Base-by-base conservation (phyloP, 2,329 filamentous ascomycete genomes). In the Davidsoniella australis region DNA sequence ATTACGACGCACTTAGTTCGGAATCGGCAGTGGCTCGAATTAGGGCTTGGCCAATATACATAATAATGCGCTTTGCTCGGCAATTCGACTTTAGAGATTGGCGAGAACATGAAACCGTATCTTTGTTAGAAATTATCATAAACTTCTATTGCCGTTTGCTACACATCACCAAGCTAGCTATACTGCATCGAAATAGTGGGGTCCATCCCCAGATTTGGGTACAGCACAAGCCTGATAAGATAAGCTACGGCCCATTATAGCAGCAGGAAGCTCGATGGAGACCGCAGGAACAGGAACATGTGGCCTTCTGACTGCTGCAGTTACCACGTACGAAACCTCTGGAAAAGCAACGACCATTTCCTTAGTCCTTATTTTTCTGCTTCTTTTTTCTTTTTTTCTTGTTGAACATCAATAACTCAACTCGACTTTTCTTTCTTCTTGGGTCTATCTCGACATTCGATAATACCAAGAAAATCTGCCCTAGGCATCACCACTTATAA, bases 221-320 rank as follows among this genome's bases (percentile, higher is more conserved):
- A 33, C 8, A 33, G 29, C 29, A 33, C 41, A 17, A 4, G 24
- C 9, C n/a, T 14, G 43, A 45, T 45, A 45, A 45, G 44, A 46
- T 46, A 46, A 46, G 44, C 44, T 5, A 16, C 23, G 29, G 18
- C 16, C 18, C 39, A 9, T 12, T n/a, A 45, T 45, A 45, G 29
- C 23, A 45, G 23, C 23, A 33, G 9, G 8, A 33, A 33, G 29
- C 29, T 33, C 4, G 29, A 33, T 33, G 29, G 29, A 12, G 29
- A 43, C 18, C 6, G 18, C 12, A 38, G 23, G 44, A 38, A 23
- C 40, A 48, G 47, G 41, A 49, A 49, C 47, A 49, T 49, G 47
- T 49, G 47, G 47, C 47, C 47, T 49, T 44, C 47, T 41, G 41
- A 23, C n/a, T 18, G 29, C 24, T 10, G 29, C 29, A 33, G 12